Evolutionary conservation across 805 yeast genomes (phyloP), one percentile per base, ranked within the genome.

Genomic region (Kodamaea hsintzibuensis): DNA sequence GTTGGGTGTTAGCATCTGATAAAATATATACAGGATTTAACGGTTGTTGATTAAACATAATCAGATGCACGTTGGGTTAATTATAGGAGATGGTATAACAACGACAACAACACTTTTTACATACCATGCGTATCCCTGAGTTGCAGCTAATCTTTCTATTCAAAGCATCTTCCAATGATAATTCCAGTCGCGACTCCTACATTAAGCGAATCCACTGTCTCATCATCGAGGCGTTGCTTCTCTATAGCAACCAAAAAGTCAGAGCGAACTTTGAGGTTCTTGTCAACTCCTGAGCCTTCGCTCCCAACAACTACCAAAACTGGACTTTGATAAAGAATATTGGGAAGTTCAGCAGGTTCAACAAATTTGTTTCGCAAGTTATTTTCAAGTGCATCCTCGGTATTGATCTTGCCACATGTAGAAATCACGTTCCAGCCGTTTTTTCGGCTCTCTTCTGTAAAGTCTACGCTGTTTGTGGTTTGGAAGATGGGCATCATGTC

Each of bases 171-270:
- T 37, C 56, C 62, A 7, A 90, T 71, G 48, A 91, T 64, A 27
- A 91, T 63, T 1, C 92, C 95, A 1, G 92, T 81, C 0, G 98
- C 97, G 7, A 91, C 97, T 64, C 95, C 89, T 33, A 90, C 98
- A 65, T 91, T 91, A 63, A 91, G 73, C 30, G 96, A 88, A 64
- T 91, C 97, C 39, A 91, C 85, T 5, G 67, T 58, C 12, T 35
- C 56, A 50, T 66, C 69, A 14, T 63, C 65, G 13, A 53, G 57
- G 33, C 76, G 57, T 6, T 72, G 68, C 44, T 71, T 68, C 12
- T 67, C 70, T 47, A 82, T 63, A 1, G 76, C 73, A 13, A 80
- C 81, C 49, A 80, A 66, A 56, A 62, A 75, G 53, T 86, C 88
- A 49, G 89, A 82, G 60, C 82, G 73, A 51, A 82, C 71, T 56